Evolutionary conservation across 192 early-diverging fungal species (phyloP).

Genomic region (Entophlyctis luteolus): DNA sequence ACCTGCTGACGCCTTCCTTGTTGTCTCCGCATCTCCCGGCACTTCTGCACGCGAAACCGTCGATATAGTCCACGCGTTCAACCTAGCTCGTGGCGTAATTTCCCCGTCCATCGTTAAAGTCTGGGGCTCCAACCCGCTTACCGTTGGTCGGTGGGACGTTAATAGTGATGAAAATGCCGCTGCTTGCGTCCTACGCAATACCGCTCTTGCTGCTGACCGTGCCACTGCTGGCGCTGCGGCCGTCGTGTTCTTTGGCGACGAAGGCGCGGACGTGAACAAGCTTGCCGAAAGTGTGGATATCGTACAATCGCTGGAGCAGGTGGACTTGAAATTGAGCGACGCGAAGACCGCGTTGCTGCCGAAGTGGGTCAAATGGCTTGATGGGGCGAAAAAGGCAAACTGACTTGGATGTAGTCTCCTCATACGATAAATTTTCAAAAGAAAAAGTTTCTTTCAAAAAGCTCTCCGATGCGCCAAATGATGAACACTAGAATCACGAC

Average conservation of each 20-base stretch:
- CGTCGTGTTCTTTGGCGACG: constrained; percentile 25
- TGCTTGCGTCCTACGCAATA: constrained; percentile 44
- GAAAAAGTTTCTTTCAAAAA: too few species aligned
- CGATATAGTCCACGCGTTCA: constrained; percentile 31
- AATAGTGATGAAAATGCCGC: constrained; percentile 40
- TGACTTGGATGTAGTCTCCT: too few species aligned
- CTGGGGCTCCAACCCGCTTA: not conserved
- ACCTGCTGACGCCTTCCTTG: constrained; percentile 38
- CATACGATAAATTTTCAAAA: too few species aligned
- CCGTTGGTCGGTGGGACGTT: constrained; percentile 3
- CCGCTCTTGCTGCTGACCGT: constrained; percentile 35
- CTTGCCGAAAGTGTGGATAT: not conserved
- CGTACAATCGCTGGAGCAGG: not conserved
- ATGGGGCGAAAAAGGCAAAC: not conserved
- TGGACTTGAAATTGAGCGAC: not conserved
- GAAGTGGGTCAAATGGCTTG: constrained; percentile 11
- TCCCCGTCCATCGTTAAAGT: not conserved
- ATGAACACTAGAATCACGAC: too few species aligned
- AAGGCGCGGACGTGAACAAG: not conserved
- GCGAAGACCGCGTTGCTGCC: not conserved
- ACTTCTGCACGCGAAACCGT: constrained; percentile 32
- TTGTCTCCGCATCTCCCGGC: constrained; percentile 48
- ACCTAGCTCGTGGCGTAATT: not conserved
- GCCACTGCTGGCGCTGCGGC: constrained; percentile 51
- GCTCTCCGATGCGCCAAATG: too few species aligned